Percentiles rank a stretch among this genome's conserved stretches.
Evolutionary conservation across 495 filamentous ascomycete species (phyloP).

Genomic region (Neurospora sp.): DNA sequence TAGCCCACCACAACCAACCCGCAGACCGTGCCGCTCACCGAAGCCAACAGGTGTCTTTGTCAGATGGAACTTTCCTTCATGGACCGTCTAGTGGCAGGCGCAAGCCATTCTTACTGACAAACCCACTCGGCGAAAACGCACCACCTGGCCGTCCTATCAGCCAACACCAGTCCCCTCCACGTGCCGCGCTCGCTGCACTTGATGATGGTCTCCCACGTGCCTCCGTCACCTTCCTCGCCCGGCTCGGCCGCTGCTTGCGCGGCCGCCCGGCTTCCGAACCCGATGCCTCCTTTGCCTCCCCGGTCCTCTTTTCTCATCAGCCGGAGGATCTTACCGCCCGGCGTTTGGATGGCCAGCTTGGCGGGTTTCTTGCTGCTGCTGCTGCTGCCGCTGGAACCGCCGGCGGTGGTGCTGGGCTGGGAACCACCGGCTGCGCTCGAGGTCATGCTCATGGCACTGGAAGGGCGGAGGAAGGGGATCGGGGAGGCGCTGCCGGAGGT

Average conservation of each 20-base stretch:
- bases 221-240: constrained; percentile 60
- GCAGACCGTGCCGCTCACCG: too few relatives aligned
- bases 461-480: constrained; percentile 59
- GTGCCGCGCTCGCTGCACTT: constrained; percentile 87
- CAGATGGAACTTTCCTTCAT: too few relatives aligned
- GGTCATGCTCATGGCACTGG: constrained; percentile 74
- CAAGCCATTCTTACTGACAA: constrained; percentile 25
- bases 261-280: constrained; percentile 29
- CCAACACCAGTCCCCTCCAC: constrained; percentile 89
- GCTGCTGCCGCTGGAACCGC: constrained; percentile 24
- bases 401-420: constrained; percentile 36
- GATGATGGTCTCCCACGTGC: constrained; percentile 93
- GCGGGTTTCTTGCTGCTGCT: constrained; percentile 61
- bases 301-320: constrained; percentile 79
- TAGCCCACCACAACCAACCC: not conserved
- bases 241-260: constrained; percentile 30
- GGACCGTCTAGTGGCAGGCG: not conserved
- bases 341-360: constrained; percentile 90
- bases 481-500: constrained; percentile 52
- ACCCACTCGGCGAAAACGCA: constrained; percentile 98
- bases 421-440: constrained; percentile 49
- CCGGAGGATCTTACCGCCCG: constrained; percentile 87
- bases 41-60: too few relatives aligned
- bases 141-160: constrained; percentile 92
- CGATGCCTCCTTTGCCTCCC: constrained; percentile 30